Evolutionary conservation across 306 rosid genomes (phyloP), one percentile per base, ranked within the genome.

Genomic region (Notholithocarpus densiflorus): DNA sequence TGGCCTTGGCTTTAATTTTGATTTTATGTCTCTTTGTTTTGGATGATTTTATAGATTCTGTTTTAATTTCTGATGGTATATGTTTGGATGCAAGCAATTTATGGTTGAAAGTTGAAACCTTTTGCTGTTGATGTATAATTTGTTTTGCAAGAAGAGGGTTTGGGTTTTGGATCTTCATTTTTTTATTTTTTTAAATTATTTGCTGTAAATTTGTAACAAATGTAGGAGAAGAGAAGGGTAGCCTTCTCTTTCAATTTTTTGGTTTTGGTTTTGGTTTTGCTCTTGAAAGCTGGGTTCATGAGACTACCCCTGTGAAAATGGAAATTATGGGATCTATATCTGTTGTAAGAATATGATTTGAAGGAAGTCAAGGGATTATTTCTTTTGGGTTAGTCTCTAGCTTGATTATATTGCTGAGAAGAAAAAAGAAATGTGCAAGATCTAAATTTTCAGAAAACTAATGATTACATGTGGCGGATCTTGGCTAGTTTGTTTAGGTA

Each of bases 1-100:
- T 34, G 98, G 98, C 24, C 94, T 91, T 60, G 88, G 88, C 59
- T 55, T 91, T n/a, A n/a, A n/a, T n/a, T n/a, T n/a, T n/a, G n/a
- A n/a, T n/a, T n/a, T n/a, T n/a, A n/a, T n/a, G n/a, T n/a, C n/a
- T n/a, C n/a, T n/a, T n/a, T n/a, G n/a, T n/a, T n/a, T n/a, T n/a
- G n/a, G n/a, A n/a, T n/a, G n/a, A n/a, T n/a, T n/a, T n/a, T n/a
- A n/a, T n/a, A n/a, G n/a, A 6, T 34, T 56, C 8, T 4, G 19
- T 17, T 4, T 29, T 29, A 21, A 15, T 29, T 64, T 29, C 2
- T 3, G 0, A 20, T 18, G 8, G 51, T 17, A 31, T 65, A 31
- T 17, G 71, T 7, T 31, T 31, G 48, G 48, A 40, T 6, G 48
- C 48, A 40, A 40, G 48, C 11, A 3, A 40, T 40, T 40, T 40